Evolutionary conservation across 2,329 filamentous ascomycete species (phyloP), one percentile per base, ranked within the genome.

Genomic region (Microdochium nivale): DNA sequence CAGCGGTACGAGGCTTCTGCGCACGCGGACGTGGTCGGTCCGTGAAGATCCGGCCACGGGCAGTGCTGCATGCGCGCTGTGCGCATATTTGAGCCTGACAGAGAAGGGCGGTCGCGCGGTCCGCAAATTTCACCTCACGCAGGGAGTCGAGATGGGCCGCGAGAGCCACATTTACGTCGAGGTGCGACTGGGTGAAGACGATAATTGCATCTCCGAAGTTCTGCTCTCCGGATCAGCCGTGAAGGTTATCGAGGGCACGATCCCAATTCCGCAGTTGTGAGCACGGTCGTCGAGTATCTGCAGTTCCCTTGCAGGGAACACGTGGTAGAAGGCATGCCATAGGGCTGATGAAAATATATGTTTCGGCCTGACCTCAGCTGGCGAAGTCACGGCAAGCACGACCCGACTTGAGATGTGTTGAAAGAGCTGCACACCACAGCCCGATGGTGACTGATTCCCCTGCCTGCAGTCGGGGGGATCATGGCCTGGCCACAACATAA

Each of bases 71-170:
- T 76, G 74, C 58, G 76, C 76, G 13, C 63, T 87, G 59, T 70
- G 72, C 27, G 67, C 71, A 50, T 83, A 76, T 57, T 65, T 85
- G 53, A 70, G 74, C 3, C 59, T 78, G 54, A 64, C 62, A 16
- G 68, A 68, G 37, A 60, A 63, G 44, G 62, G 55, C n/a, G 63
- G 59, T 23, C 64, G 62, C 24, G 64, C 58, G 51, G 63, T 63
- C 30, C 56, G 61, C 47, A 66, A 65, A 50, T 82, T 77, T 56
- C 69, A 76, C 52, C 68, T 86, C 58, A 76, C 76, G 49, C 82
- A 86, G 67, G 83, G 82, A 1, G 78, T 84, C 14, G 82, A 86
- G 66, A 84, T 85, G 77, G 81, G 80, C 4, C 66, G 80, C 56
- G 66, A 67, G 61, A 79, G 76, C 59, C 67, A 72, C 51, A 78